Evolutionary conservation across 192 early-diverging fungal species (phyloP).

Genomic region (Backusella tuberculispora): DNA sequence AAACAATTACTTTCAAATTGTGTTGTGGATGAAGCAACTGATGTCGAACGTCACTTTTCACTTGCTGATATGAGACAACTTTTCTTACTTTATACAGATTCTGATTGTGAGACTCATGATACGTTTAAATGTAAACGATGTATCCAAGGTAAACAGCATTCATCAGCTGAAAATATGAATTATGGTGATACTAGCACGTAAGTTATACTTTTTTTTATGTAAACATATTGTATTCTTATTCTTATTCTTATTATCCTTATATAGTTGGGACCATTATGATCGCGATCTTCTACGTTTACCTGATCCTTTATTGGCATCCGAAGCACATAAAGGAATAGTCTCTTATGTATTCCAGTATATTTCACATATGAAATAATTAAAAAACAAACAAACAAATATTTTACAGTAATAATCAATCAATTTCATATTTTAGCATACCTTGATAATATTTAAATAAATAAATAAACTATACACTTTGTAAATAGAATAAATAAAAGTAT

Average conservation of each 20-base stretch:
- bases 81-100: slow-evolving; percentile 76
- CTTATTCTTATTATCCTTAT: not conserved
- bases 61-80: slow-evolving; percentile 86
- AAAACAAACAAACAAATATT: not conserved
- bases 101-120: slow-evolving; percentile 92
- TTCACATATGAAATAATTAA: slow-evolving; percentile 52
- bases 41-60: slow-evolving; percentile 95
- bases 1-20: slow-evolving; percentile 88
- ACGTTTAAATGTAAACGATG: slow-evolving; percentile 96
- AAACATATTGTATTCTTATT: not conserved
- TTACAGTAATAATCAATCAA: not conserved
- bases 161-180: slow-evolving; percentile 63
- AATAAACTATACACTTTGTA: not conserved
- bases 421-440: not conserved
- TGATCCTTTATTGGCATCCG: slow-evolving; percentile 64
- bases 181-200: slow-evolving; percentile 77
- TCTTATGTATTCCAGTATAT: slow-evolving; percentile 86
- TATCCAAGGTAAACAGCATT: slow-evolving; percentile 79
- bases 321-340: slow-evolving; percentile 61
- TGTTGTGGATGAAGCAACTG: slow-evolving; percentile 93
- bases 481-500: not conserved
- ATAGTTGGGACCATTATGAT: slow-evolving; percentile 78
- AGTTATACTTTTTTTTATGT: slow-evolving; percentile 21
- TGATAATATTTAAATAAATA: not conserved
- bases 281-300: slow-evolving; percentile 58